Evolutionary conservation across 441 rosid species (phyloP), one percentile per base, ranked within the genome.

Genomic region (Lepidium campestre): DNA sequence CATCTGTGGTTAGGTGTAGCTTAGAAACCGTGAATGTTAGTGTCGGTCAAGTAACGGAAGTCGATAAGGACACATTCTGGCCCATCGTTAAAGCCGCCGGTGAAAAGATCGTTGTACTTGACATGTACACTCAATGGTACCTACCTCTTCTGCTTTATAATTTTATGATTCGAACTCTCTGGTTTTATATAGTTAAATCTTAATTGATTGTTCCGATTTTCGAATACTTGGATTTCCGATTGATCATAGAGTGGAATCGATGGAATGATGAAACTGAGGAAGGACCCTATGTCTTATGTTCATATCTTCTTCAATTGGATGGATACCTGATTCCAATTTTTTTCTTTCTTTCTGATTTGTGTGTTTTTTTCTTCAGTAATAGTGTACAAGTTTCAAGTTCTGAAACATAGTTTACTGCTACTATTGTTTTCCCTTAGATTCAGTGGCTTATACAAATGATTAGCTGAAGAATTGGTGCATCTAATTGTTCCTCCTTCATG

Each of bases 51-150:
- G 98, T 90, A 11, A 90, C 96, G 50, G 98, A 88, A 74, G 97
- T 93, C 7, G 74, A 62, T 49, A 93, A 93, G 72, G 98, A 93
- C 37, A 90, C 91, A 2, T 93, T 93, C 70, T 93, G 98, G 98
- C 95, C 97, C 52, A 83, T 87, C 55, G 98, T 93, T 48, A 72
- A 87, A 46, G 85, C 94, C 68, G 93, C 97, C 77, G 83, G 85
- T 14, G 92, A 88, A n/a, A 93, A 93, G 75, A 65, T 87, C 34
- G 95, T 93, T 47, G 97, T 93, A 32, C 91, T 93, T 62, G 98
- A 93, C 68, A 93, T 90, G 98, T 93, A 90, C 79, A 93, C 97
- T 44, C 98, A 93, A 48, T 93, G 98, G 98, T 93, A 78, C 10
- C 4, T 54, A 25, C 8, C 18, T 23, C 40, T 25, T 39, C n/a